phyloP scores from a whole-genome alignment of 1,139 yeast genomes.

The Yamadazyma membranifaciens region DNA sequence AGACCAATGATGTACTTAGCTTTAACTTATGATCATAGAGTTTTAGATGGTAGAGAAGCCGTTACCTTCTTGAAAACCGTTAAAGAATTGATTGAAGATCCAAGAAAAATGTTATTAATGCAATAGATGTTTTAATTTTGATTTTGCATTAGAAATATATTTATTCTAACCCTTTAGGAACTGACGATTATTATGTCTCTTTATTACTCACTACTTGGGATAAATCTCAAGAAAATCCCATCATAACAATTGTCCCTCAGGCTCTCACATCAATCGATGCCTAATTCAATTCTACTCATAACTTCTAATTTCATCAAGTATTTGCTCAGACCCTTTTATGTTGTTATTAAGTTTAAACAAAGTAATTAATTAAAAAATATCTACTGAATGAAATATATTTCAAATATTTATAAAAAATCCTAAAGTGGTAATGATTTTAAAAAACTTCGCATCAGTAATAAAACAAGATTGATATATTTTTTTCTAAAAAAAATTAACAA shows the following conservation, averaged over 20 bases:
- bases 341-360: background rate
- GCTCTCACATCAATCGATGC: too few relatives aligned
- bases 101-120: slow-evolving; percentile 92
- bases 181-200: too few relatives aligned
- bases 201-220: too few relatives aligned
- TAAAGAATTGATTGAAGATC: slow-evolving; percentile 97
- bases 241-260: too few relatives aligned
- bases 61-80: slow-evolving; percentile 94
- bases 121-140: slow-evolving; percentile 20
- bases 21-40: slow-evolving; percentile 96
- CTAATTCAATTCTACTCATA: too few relatives aligned
- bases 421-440: background rate
- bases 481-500: too few relatives aligned
- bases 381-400: background rate
- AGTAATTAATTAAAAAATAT: background rate
- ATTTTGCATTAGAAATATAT: background rate
- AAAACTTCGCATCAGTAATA: background rate
- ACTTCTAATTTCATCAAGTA: too few relatives aligned
- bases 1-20: slow-evolving; percentile 99
- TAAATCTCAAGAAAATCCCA: too few relatives aligned
- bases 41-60: slow-evolving; percentile 98
- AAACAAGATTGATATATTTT: background rate
- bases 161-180: background rate
- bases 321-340: background rate
- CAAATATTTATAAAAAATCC: background rate